Percentiles rank a stretch among this genome's conserved stretches.
Evolutionary conservation across 768 basidiomycete species (phyloP).

Genomic region (Mycena crocata): DNA sequence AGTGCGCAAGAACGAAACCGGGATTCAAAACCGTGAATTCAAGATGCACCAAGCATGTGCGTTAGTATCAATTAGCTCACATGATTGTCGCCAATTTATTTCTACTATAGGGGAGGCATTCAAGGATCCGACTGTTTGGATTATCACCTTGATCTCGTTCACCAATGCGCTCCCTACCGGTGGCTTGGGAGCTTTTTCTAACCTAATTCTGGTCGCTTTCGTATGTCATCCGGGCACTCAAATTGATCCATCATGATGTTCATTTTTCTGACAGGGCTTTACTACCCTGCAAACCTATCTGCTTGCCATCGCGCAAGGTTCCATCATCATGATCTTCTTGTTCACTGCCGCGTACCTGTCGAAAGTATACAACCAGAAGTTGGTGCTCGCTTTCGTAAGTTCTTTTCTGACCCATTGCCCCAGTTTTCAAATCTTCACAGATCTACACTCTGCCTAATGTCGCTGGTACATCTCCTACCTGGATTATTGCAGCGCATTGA

Average conservation of each 20-base stretch:
- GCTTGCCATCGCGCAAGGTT: conserved; percentile 60
- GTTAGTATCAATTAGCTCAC: neutral
- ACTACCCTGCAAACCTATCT: conserved; percentile 61
- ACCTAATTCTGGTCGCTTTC: conserved; percentile 62
- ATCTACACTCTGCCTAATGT: conserved; percentile 61
- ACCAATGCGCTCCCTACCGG: conserved; percentile 61
- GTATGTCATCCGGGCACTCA: conserved; percentile 36
- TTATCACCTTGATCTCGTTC: conserved; percentile 58
- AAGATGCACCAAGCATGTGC: conserved; percentile 54
- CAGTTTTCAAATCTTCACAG: conserved; percentile 37
- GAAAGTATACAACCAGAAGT: conserved; percentile 55
- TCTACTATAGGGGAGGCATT: conserved; percentile 57
- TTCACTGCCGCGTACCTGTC: conserved; percentile 57
- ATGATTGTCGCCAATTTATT: neutral
- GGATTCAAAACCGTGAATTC: conserved; percentile 63
- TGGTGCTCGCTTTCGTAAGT: conserved; percentile 57
- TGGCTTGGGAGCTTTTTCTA: conserved; percentile 63
- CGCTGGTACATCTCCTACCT: no score
- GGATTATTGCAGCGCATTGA: no score
- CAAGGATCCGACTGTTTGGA: conserved; percentile 59
- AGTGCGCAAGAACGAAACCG: conserved; percentile 63
- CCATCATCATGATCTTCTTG: conserved; percentile 55
- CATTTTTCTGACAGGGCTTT: conserved; percentile 51
- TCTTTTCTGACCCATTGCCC: neutral
- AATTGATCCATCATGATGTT: neutral